Evolutionary conservation across 106 monocot species (phyloP).

Genomic region (Acorus calamus): DNA sequence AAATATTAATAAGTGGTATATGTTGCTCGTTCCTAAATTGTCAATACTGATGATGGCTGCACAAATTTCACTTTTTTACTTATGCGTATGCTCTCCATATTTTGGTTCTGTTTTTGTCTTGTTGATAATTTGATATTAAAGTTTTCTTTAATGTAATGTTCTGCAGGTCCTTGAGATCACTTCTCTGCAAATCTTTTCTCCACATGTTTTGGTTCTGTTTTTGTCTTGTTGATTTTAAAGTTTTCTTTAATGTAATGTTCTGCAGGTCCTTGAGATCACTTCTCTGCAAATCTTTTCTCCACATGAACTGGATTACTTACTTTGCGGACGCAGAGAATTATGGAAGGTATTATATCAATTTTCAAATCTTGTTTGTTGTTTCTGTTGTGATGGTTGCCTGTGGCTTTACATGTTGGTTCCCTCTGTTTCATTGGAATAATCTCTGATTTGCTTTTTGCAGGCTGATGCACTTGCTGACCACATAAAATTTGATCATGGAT

Average conservation of each 20-base stretch:
- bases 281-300: conserved; percentile 90
- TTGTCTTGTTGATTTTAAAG: no score
- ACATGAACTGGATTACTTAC: conserved; percentile 76
- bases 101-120: no score
- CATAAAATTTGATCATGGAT: conserved; percentile 99
- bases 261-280: conserved; percentile 87
- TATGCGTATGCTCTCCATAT: no score
- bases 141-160: no score
- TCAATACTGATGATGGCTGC: no score
- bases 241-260: conserved; percentile 4
- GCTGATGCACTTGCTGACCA: conserved; percentile 70
- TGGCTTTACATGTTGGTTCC: not conserved
- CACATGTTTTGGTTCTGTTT: conserved; percentile 77
- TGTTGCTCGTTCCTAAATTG: no score
- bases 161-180: conserved; percentile 82
- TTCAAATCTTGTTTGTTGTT: not conserved
- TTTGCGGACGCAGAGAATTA: conserved; percentile 85
- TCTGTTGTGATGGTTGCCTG: no score
- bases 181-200: conserved; percentile 85
- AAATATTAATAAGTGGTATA: no score
- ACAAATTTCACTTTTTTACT: no score
- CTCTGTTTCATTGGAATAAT: not conserved
- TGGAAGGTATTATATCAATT: conserved; percentile 58
- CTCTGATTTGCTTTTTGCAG: conserved; percentile 26
- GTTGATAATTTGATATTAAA: no score